A percentile compares a stretch with the other conserved stretches of the same genome.
Conservation (phyloP, 75 land plant species). For the Adiantum capillusveneris region DNA sequence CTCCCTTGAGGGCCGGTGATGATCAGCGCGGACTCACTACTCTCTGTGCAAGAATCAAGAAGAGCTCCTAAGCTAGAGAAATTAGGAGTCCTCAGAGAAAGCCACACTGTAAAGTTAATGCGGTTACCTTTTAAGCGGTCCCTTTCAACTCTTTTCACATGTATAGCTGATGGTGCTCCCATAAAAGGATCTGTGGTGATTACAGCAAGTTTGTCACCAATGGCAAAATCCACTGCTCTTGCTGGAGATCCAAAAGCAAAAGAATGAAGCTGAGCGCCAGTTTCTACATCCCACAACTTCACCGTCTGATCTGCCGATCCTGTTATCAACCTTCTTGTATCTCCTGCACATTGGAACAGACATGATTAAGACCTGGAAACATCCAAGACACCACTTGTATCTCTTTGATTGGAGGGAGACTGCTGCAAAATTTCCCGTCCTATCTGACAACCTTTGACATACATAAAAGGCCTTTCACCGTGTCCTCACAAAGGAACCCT, state of each 20-base stretch:
- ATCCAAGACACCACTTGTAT: too few relatives aligned
- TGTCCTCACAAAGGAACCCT: too few relatives aligned
- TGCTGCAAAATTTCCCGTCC: too few relatives aligned
- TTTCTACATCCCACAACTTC: conserved; percentile 91
- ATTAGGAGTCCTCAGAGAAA: too few relatives aligned
- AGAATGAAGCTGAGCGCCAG: conserved; percentile 58
- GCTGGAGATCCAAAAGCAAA: conserved; percentile 88
- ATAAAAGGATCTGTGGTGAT: conserved; percentile 92
- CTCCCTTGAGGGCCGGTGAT: conserved; percentile 79
- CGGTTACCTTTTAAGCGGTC: conserved; percentile 66
- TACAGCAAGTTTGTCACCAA: conserved; percentile 84
- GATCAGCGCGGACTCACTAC: conserved; percentile 48
- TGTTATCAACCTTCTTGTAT: conserved; percentile 67
- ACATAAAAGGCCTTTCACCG: too few relatives aligned
- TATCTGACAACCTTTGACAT: too few relatives aligned
- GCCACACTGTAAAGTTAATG: not conserved
- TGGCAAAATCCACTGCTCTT: conserved; percentile 77
- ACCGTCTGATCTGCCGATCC: conserved; percentile 93
- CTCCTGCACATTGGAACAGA: conserved; percentile 37
- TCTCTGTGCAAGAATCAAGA: conserved; percentile 39
- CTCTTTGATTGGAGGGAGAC: too few relatives aligned
- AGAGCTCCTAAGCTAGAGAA: not conserved
- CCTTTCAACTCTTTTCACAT: conserved; percentile 63
- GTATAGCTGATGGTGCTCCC: conserved; percentile 79
- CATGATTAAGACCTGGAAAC: not conserved